These are phyloP conservation scores for Chondrus crispus DNA, from an alignment of 23 red algal genomes.

Conservation along the genomic window DNA sequence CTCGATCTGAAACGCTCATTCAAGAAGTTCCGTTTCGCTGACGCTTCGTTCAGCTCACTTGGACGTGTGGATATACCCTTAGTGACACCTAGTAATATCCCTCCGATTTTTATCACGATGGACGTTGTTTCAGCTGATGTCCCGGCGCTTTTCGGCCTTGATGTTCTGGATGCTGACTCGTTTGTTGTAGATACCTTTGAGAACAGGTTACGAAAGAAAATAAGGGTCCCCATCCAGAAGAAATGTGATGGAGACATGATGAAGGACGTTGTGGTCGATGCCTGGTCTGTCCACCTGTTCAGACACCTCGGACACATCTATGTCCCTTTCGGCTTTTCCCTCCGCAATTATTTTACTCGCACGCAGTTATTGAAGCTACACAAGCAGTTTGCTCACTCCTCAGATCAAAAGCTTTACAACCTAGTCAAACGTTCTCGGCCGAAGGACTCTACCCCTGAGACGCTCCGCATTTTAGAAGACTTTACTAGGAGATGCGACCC, in stretches of 20 bases:
- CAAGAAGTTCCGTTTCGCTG: neutral
- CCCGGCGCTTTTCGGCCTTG: conserved; percentile 1
- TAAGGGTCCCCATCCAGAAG: neutral
- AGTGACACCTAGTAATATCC: neutral
- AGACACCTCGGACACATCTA: neutral
- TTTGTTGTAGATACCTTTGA: conserved; percentile 14
- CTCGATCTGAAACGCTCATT: neutral
- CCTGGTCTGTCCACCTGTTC: neutral
- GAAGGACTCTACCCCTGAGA: conserved; percentile 5
- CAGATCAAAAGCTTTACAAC: neutral
- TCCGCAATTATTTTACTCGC: neutral
- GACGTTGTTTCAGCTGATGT: conserved; percentile 11
- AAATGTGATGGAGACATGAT: neutral
- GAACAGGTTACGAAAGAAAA: neutral
- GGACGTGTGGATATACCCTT: neutral
- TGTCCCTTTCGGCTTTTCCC: neutral
- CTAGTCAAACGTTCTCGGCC: neutral
- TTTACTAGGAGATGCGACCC: conserved; percentile 20
- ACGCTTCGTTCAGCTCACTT: neutral
- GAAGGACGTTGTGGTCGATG: neutral
- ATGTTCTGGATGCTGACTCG: conserved; percentile 3
- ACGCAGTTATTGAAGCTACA: conserved; percentile 26
- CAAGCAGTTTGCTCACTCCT: neutral
- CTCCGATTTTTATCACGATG: neutral
- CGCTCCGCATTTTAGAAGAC: neutral